Evolutionary conservation across 2,329 filamentous ascomycete genomes (phyloP).

Genomic region (Alternaria brassicae): DNA sequence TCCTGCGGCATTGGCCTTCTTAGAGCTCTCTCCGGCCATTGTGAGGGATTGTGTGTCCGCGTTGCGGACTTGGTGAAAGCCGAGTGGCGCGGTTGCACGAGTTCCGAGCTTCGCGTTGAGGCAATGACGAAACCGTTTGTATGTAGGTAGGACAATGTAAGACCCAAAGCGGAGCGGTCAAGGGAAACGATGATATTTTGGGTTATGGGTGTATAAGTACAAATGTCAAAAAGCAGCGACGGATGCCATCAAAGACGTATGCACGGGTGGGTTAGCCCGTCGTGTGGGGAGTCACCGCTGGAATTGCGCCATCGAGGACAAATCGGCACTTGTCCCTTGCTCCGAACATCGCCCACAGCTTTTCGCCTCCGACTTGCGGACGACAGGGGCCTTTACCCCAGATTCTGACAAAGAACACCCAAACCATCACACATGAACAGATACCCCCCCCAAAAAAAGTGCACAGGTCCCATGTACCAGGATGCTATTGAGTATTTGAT

Average conservation of each 20-base stretch:
- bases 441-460: neutral
- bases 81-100: conserved; percentile 16
- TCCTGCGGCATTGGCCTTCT: conserved; percentile 47
- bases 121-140: conserved; percentile 21
- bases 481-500: conserved; percentile 5
- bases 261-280: conserved; percentile 34
- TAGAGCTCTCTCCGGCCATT: conserved; percentile 46
- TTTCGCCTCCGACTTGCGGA: conserved; percentile 9
- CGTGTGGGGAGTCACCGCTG: conserved; percentile 45
- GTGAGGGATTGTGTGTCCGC: conserved; percentile 18
- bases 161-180: neutral
- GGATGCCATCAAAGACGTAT: conserved; percentile 23
- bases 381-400: conserved; percentile 26
- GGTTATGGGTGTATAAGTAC: conserved; percentile 6
- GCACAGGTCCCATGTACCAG: neutral
- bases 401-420: conserved; percentile 22
- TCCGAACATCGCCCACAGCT: conserved; percentile 30
- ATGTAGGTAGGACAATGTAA: conserved; percentile 4
- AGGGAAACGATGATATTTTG: neutral
- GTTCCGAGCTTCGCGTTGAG: conserved; percentile 24
- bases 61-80: conserved; percentile 18
- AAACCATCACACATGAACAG: neutral
- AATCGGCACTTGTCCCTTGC: conserved; percentile 34
- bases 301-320: conserved; percentile 42
- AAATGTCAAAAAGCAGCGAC: conserved; percentile 6